Base-by-base conservation (phyloP, 371 early-diverging fungal species). In the Mortierella sp. region DNA sequence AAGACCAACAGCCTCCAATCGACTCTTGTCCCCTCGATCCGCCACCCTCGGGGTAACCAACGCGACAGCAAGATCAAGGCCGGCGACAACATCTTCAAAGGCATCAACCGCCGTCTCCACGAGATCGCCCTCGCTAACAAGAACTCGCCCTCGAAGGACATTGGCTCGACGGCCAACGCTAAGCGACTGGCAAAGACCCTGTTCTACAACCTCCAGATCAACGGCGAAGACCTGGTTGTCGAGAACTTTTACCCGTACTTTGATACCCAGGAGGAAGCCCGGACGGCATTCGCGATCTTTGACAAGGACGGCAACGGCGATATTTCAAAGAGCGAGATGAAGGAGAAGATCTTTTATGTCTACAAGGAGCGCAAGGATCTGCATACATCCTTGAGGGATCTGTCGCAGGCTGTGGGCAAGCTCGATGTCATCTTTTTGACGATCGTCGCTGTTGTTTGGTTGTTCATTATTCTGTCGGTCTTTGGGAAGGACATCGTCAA, bases 241-340 rank as follows among this genome's bases (percentile, higher is more conserved):
- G 80, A 85, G 10, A 86, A 88, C 50, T 90, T 92, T 70, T 73
- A 66, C 16, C 89, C 88, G 5, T 90, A 87, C 66, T 93, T 93
- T 70, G 74, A 75, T 8, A 86, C 78, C 2, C 76, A 71, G 22
- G 90, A 89, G 19, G 90, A 91, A 31, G 90, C 93, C 19, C 79
- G 77, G 31, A 85, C 85, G 8, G 94, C 93, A 7, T 94, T 94
- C 72, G 68, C 73, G 6, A 84, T 92, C 0, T 93, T 94, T 84
- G 94, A 94, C 79, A 89, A 86, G 63, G 92, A 94, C 78, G 88
- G 88, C 22, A 93, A 93, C 74, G 93, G 93, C 19, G 89, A 91
- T 61, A 66, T 94, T 29, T 87, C 89, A 2, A 86, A 91, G 58
- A 81, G 89, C 26, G 93, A 94, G 71, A 92, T 93, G 86, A 88